phyloP scores from a whole-genome alignment of 1,284 basidiomycete genomes.

The Sphaerobolus stellatus region DNA sequence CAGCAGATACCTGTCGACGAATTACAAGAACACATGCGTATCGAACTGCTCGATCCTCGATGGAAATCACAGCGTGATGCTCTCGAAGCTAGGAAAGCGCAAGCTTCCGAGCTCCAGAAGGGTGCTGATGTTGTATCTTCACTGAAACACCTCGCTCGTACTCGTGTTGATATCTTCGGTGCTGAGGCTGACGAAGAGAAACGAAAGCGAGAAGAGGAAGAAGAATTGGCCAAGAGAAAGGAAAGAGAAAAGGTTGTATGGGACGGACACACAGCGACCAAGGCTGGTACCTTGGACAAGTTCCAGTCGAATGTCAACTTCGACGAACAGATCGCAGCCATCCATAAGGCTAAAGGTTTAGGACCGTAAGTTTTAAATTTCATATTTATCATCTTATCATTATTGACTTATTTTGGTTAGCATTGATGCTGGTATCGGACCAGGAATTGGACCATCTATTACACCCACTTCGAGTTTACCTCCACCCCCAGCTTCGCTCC shows the following conservation, averaged over 20 bases:
- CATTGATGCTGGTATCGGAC: constrained; percentile 78
- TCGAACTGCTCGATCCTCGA: constrained; percentile 94
- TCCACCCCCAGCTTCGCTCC: constrained; percentile 64
- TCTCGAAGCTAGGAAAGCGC: constrained; percentile 84
- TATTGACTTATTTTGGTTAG: constrained; percentile 34
- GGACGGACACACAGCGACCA: constrained; percentile 93
- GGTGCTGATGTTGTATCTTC: constrained; percentile 92
- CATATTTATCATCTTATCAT: constrained; percentile 14
- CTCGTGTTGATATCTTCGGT: constrained; percentile 94
- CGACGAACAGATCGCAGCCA: constrained; percentile 93
- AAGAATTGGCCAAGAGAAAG: constrained; percentile 72
- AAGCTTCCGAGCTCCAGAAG: constrained; percentile 83
- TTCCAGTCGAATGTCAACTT: constrained; percentile 89
- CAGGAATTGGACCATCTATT: constrained; percentile 78
- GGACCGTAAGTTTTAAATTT: constrained; percentile 58
- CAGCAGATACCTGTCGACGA: constrained; percentile 94
- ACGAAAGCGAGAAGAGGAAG: constrained; percentile 81
- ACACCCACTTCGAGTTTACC: constrained; percentile 62
- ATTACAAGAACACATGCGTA: constrained; percentile 96
- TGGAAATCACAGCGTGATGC: constrained; percentile 94
- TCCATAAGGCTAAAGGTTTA: constrained; percentile 86
- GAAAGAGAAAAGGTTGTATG: constrained; percentile 92
- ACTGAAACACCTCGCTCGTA: constrained; percentile 85
- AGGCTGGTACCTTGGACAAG: constrained; percentile 83
- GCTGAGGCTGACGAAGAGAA: constrained; percentile 87